These are phyloP conservation scores for Hygrocybe coccinea DNA, from an alignment of 768 basidiomycete species.

Conservation along the genomic window DNA sequence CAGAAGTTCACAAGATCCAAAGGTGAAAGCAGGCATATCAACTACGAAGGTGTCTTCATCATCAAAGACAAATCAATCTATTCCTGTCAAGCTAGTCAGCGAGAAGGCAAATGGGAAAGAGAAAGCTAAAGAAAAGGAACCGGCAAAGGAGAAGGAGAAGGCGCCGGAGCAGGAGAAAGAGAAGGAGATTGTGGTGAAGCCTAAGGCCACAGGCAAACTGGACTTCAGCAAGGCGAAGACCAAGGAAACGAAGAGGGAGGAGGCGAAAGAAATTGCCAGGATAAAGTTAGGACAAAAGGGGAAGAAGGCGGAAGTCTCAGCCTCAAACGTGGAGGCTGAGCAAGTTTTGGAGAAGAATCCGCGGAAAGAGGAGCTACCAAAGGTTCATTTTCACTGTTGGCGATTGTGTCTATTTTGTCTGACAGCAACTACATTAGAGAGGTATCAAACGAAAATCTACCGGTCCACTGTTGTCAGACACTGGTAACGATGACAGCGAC, in stretches of 20 bases:
- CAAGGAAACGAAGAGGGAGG: constrained; percentile 33
- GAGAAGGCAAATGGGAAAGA: constrained; percentile 17
- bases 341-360: constrained; percentile 14
- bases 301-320: constrained; percentile 7
- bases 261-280: constrained; percentile 19
- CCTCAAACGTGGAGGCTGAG: constrained; percentile 11
- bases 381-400: constrained; percentile 4
- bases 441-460: constrained; percentile 31
- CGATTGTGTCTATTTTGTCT: background rate
- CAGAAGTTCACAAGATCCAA: background rate
- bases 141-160: constrained; percentile 21
- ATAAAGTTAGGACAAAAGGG: constrained; percentile 13
- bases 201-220: constrained; percentile 45
- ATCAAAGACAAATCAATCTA: constrained; percentile 32
- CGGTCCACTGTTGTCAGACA: background rate
- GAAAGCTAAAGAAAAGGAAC: constrained; percentile 17
- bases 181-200: constrained; percentile 17
- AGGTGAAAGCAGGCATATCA: constrained; percentile 9
- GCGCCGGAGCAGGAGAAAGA: constrained; percentile 23
- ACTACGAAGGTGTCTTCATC: constrained; percentile 40
- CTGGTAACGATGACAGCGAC: constrained; percentile 2
- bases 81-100: constrained; percentile 18
- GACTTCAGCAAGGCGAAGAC: constrained; percentile 59
- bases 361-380: constrained; percentile 7
- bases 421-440: constrained; percentile 21